Evolutionary conservation across 768 basidiomycete species (phyloP), one percentile per base, ranked within the genome.

Genomic region (Rhodotorula paludigena): DNA sequence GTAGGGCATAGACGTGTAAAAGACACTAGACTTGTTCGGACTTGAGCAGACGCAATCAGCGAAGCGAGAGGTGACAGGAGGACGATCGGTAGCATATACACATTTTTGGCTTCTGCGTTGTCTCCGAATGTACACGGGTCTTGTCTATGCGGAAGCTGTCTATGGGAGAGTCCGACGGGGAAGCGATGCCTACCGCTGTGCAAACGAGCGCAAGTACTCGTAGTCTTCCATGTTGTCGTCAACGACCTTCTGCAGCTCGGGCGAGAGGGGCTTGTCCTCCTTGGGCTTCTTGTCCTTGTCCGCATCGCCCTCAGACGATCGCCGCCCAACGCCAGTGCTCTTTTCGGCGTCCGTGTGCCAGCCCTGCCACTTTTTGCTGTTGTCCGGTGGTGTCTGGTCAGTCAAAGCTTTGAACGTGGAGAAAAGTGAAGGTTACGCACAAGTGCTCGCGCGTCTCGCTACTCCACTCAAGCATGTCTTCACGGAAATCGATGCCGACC

Each of bases 381-480:
- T 6, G 15, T 41, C 20, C 21, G 30, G 18, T 2, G 25, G 54
- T 28, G 5, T 45, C 35, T 21, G 23, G 47, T 47, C 42, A 63
- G 52, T 9, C 49, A 6, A 5, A 28, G 42, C 38, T 11, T 6
- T 0, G 41, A 25, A 0, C 35, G 53, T 21, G 25, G 48, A 15
- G 30, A 32, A 42, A 39, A 44, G n/a, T 14, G 21, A 2, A 18
- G 42, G n/a, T 16, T n/a, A 72, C 64, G 57, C 49, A 69, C 65
- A 76, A 75, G 42, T 76, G 76, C 39, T 70, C 73, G 25, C 75
- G 72, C 49, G 73, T 74, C 35, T 68, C 74, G 15, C 72, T 72
- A 38, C 69, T 64, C 76, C 76, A 76, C 41, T 72, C 66, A 30
- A 74, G 61, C 76, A 76, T 76, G 10, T 57, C 56, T 45, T 69